Percentiles rank a stretch among this genome's conserved stretches.
Evolutionary conservation across 2,329 filamentous ascomycete genomes (phyloP).

Genomic region (Aureobasidium sp.): DNA sequence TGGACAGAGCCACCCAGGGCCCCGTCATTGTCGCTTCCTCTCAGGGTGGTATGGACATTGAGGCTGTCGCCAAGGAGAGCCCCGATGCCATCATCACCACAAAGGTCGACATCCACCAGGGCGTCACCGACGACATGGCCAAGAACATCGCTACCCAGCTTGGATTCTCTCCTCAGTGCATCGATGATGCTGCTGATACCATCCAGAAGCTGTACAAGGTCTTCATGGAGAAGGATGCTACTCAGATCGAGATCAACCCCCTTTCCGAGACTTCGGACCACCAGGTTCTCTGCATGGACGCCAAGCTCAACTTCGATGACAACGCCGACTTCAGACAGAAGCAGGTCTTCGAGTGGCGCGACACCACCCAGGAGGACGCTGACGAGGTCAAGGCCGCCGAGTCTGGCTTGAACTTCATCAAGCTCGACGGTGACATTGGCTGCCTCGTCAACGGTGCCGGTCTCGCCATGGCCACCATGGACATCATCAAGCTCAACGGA

Average conservation of each 20-base stretch:
- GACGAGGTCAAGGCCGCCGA: slow-evolving; percentile 96
- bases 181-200: slow-evolving; percentile 88
- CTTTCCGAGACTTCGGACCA: slow-evolving; percentile 97
- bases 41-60: slow-evolving; percentile 99
- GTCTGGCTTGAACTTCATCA: slow-evolving; percentile 98
- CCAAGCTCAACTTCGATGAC: slow-evolving; percentile 98
- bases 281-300: slow-evolving; percentile 98
- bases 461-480: slow-evolving; percentile 99
- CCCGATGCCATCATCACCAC: slow-evolving; percentile 94
- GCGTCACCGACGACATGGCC: slow-evolving; percentile 93
- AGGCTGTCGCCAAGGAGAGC: slow-evolving; percentile 95
- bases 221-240: slow-evolving; percentile 97
- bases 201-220: slow-evolving; percentile 99
- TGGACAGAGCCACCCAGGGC: slow-evolving; percentile 86
- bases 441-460: slow-evolving; percentile 98
- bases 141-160: slow-evolving; percentile 82
- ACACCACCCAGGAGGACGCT: slow-evolving; percentile 89
- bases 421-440: slow-evolving; percentile 98
- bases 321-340: slow-evolving; percentile 98
- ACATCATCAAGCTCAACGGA: slow-evolving; percentile 99
- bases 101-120: slow-evolving; percentile 84
- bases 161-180: slow-evolving; percentile 95
- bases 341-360: slow-evolving; percentile 89
- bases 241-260: slow-evolving; percentile 99
- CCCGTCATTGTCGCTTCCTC: slow-evolving; percentile 97